Evolutionary conservation across 1,284 basidiomycete species (phyloP).

Genomic region (Puccinia polysora): DNA sequence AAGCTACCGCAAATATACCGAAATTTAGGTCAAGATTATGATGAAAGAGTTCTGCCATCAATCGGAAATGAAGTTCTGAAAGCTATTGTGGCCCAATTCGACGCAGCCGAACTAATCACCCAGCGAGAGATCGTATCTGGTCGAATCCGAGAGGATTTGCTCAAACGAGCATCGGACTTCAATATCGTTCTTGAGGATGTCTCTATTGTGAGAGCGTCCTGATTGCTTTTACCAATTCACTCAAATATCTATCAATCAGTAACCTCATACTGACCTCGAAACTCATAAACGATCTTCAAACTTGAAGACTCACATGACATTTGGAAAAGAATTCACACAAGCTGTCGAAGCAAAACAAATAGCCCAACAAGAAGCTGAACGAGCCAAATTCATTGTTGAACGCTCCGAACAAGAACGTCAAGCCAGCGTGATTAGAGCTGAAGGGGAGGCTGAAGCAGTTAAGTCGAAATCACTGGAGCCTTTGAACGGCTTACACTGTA

Average conservation of each 20-base stretch:
- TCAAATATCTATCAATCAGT: neutral
- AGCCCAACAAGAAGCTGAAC: slow-evolving; percentile 94
- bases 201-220: slow-evolving; percentile 75
- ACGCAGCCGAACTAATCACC: slow-evolving; percentile 88
- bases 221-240: neutral
- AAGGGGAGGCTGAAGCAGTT: slow-evolving; percentile 90
- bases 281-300: neutral
- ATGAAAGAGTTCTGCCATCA: slow-evolving; percentile 76
- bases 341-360: slow-evolving; percentile 99
- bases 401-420: slow-evolving; percentile 94
- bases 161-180: slow-evolving; percentile 92
- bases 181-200: slow-evolving; percentile 95
- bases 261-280: neutral
- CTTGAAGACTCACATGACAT: slow-evolving; percentile 58
- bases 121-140: slow-evolving; percentile 67
- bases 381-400: slow-evolving; percentile 98
- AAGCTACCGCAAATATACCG: slow-evolving; percentile 94
- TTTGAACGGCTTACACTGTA: neutral
- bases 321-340: slow-evolving; percentile 60
- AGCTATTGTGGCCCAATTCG: slow-evolving; percentile 96
- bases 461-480: neutral
- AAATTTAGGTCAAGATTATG: slow-evolving; percentile 88
- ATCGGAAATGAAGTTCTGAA: slow-evolving; percentile 97
- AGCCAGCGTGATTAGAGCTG: slow-evolving; percentile 93
- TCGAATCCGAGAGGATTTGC: slow-evolving; percentile 85